A percentile compares a stretch with the other conserved stretches of the same genome.
Conservation (phyloP, 1,139 yeast species). For the Lodderomyces parapsilosis region DNA sequence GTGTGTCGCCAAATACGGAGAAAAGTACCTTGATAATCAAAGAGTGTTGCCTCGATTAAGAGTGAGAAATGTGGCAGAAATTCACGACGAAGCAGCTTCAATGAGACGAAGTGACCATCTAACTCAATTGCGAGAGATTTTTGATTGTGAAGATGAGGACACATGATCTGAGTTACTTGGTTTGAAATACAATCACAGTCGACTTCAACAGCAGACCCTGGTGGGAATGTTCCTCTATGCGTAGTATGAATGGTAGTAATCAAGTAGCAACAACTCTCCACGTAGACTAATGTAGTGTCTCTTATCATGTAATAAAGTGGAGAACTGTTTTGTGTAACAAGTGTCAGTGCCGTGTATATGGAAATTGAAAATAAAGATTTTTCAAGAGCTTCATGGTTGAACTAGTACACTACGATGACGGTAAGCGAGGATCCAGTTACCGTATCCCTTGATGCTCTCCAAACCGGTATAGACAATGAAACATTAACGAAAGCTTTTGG, state of each 20-base stretch:
- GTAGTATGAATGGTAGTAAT: neutral
- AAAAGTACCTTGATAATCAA: neutral
- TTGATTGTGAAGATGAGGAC: neutral
- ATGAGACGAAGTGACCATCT: neutral
- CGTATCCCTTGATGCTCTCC: slow-evolving; percentile 36
- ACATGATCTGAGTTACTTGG: neutral
- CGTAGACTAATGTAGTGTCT: no score
- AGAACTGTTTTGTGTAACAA: neutral
- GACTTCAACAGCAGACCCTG: no score
- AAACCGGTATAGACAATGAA: slow-evolving; percentile 29
- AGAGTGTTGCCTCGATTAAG: neutral
- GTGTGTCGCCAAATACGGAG: slow-evolving; percentile 2
- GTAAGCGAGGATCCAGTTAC: slow-evolving; percentile 20
- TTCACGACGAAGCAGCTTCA: neutral
- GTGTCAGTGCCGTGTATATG: neutral
- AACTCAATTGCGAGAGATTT: neutral
- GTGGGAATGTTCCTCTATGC: no score
- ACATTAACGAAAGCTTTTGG: slow-evolving; percentile 52
- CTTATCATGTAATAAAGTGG: neutral
- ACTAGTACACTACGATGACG: neutral
- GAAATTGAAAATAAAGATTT: no score
- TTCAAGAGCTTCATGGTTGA: no score
- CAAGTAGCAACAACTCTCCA: no score
- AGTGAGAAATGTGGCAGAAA: neutral
- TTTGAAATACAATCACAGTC: neutral